Conservation (phyloP, 805 yeast genomes). For the Zygotorulaspora danielsina region DNA sequence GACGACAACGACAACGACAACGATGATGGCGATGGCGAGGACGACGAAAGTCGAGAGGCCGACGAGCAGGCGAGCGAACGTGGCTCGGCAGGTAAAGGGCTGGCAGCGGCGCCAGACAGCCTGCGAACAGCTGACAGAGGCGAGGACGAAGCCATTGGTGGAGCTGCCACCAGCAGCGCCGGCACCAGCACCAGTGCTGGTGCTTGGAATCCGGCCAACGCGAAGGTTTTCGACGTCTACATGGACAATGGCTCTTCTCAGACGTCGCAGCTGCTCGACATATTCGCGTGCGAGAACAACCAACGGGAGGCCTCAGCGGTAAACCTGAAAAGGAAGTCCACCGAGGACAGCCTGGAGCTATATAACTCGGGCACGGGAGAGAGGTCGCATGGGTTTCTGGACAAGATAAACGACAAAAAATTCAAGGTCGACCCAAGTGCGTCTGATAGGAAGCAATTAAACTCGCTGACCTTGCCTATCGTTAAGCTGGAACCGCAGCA, state of each 20-base stretch:
- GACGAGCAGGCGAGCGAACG: no score
- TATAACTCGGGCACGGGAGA: slow-evolving; percentile 18
- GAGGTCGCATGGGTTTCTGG: slow-evolving; percentile 10
- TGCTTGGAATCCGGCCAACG: slow-evolving; percentile 21
- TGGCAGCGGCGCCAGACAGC: no score
- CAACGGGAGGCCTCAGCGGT: not conserved
- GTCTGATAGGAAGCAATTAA: not conserved
- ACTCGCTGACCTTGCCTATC: slow-evolving; percentile 7
- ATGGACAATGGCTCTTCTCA: slow-evolving; percentile 19
- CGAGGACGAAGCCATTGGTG: not conserved
- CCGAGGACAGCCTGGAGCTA: slow-evolving; percentile 7
- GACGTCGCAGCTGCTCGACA: slow-evolving; percentile 20
- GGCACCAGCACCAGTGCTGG: not conserved
- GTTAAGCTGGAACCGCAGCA: slow-evolving; percentile 5
- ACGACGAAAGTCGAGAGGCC: no score
- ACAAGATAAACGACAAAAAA: slow-evolving; percentile 11
- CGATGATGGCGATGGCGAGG: no score
- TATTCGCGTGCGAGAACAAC: slow-evolving; percentile 21
- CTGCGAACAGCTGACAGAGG: no score
- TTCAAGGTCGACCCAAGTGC: slow-evolving; percentile 1
- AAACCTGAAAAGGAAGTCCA: not conserved
- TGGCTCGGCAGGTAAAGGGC: no score
- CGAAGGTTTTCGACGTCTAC: slow-evolving; percentile 30
- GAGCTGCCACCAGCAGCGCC: not conserved
- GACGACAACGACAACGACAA: no score